Evolutionary conservation across 371 early-diverging fungal genomes (phyloP), one percentile per base, ranked within the genome.

Genomic region (Mortierella polycephala): DNA sequence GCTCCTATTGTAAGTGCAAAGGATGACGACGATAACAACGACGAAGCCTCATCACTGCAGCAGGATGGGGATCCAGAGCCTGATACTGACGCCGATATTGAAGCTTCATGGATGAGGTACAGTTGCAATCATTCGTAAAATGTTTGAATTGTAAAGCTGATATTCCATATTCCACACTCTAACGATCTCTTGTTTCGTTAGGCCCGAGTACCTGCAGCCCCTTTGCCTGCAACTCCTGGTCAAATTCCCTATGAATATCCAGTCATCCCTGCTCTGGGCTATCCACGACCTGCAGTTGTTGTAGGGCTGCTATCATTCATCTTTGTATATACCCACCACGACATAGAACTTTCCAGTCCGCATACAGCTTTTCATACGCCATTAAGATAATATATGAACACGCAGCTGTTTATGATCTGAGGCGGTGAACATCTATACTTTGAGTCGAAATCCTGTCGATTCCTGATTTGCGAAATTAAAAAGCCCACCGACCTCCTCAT

Each of bases 401-500:
- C 4, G 23, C 20, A 37, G 60, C 39, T 47, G n/a, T 40, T 59
- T 53, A 37, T 46, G 52, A n/a, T 46, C 46, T 49, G 10, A 13
- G 13, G 11, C 11, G 30, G 45, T 37, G 39, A 40, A 23, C 30
- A 30, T 51, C 56, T 60, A 72, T 11, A 75, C 70, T 58, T 86
- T 86, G 47, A 89, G 71, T 56, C 88, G 76, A 59, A 89, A 89
- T 0, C 88, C 89, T 11, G 86, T 83, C 10, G 86, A 83, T 61
- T 89, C 89, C 59, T 88, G 88, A 42, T 84, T 85, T 20, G 85
- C 86, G 67, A 85, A 85, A 16, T 88, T 71, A 20, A 87, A 85
- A 8, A 87, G 83, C 20, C 85, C 87, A 45, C 87, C 67, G n/a
- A 73, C 69, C 40, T 71, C 73, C 7, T 83, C 84, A 1, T 85